These are phyloP conservation scores for Laetiporus sulphureus DNA, from an alignment of 1,284 basidiomycete genomes.

Conservation along the genomic window DNA sequence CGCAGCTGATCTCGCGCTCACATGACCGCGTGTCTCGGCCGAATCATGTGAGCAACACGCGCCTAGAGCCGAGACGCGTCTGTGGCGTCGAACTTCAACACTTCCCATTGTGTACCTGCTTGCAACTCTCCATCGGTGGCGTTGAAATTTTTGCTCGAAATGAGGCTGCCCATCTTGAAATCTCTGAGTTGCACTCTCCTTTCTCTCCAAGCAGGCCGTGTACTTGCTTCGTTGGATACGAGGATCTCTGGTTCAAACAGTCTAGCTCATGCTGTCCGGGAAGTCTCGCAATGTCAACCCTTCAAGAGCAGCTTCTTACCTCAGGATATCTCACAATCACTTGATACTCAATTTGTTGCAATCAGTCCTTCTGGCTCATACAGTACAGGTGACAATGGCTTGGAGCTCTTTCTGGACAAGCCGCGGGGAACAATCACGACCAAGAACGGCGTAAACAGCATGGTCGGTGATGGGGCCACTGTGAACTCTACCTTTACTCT, in stretches of 20 bases:
- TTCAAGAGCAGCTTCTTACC: conserved; percentile 14
- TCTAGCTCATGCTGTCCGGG: conserved; percentile 1
- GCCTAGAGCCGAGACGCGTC: too few relatives aligned
- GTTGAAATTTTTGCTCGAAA: too few relatives aligned
- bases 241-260: too few relatives aligned
- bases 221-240: too few relatives aligned
- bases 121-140: too few relatives aligned
- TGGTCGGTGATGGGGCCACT: conserved; percentile 33
- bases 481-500: conserved; percentile 37
- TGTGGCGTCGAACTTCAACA: too few relatives aligned
- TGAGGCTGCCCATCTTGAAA: not conserved
- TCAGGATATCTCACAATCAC: conserved; percentile 4
- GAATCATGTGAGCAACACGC: too few relatives aligned
- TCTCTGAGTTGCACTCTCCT: not conserved
- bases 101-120: too few relatives aligned
- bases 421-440: conserved; percentile 27
- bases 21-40: not conserved
- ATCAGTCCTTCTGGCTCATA: conserved; percentile 30
- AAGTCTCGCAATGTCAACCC: conserved; percentile 15
- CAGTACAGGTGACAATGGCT: conserved; percentile 18
- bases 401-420: conserved; percentile 31
- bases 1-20: too few relatives aligned
- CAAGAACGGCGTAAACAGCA: conserved; percentile 30
- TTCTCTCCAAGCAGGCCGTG: too few relatives aligned
- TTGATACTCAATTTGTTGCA: conserved; percentile 23